phyloP scores from a whole-genome alignment of 1,139 yeast species.

The Candida sanyaensis region DNA sequence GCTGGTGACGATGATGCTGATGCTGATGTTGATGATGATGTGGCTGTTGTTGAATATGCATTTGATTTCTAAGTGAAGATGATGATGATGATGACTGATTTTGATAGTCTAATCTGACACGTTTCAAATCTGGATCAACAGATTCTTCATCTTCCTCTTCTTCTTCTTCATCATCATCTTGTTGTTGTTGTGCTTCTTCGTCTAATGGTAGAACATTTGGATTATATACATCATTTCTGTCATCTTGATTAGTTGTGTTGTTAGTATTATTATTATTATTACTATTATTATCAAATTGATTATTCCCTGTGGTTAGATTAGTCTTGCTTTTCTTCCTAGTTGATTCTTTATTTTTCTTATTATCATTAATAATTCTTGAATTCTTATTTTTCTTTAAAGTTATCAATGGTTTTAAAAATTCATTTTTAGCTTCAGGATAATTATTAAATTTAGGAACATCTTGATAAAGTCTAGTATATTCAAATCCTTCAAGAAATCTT shows the following conservation, averaged over 20 bases:
- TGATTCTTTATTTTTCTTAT: background rate
- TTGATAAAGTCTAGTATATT: slow-evolving; percentile 25
- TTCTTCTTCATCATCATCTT: too few relatives aligned
- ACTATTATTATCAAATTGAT: background rate
- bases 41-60: slow-evolving; percentile 2
- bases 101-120: slow-evolving; percentile 18
- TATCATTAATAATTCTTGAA: background rate
- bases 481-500: slow-evolving; percentile 30
- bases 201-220: slow-evolving; percentile 11
- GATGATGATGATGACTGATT: slow-evolving; percentile 4
- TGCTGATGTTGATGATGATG: slow-evolving; percentile 6
- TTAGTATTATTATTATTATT: background rate
- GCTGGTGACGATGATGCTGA: background rate
- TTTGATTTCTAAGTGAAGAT: background rate
- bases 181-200: too few relatives aligned
- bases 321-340: background rate
- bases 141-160: slow-evolving; percentile 17
- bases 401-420: slow-evolving; percentile 28
- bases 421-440: slow-evolving; percentile 32
- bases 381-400: slow-evolving; percentile 20
- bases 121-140: slow-evolving; percentile 32
- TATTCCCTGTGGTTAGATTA: background rate
- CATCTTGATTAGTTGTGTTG: background rate
- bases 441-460: slow-evolving; percentile 36
- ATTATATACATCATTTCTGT: background rate